phyloP scores from a whole-genome alignment of 2,329 filamentous ascomycete species.

The Trichoderma sp. region DNA sequence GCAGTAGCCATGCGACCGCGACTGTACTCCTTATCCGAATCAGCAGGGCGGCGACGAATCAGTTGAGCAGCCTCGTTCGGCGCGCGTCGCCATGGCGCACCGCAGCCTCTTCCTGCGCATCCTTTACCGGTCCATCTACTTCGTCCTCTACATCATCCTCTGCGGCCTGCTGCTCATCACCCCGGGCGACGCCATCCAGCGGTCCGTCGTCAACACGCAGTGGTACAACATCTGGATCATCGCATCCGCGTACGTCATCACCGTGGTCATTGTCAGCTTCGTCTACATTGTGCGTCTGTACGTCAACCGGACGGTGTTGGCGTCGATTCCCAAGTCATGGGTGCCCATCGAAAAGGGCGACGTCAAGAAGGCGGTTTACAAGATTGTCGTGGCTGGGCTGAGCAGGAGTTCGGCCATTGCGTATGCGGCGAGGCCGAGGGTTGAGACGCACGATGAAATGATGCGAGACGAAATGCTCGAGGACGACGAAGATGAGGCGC shows the following conservation, averaged over 20 bases:
- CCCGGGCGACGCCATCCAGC: conserved; percentile 78
- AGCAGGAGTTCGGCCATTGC: conserved; percentile 79
- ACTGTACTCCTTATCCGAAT: conserved; percentile 27
- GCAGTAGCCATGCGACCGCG: conserved; percentile 38
- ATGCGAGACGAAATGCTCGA: conserved; percentile 6
- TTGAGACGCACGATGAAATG: conserved; percentile 31
- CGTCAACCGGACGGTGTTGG: conserved; percentile 77
- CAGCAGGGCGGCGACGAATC: conserved; percentile 27
- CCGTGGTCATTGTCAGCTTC: conserved; percentile 69
- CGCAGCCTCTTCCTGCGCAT: conserved; percentile 69
- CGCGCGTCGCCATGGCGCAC: conserved; percentile 30
- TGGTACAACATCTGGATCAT: conserved; percentile 84
- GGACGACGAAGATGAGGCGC: conserved; percentile 32
- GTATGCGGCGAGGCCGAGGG: conserved; percentile 59
- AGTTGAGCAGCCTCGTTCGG: conserved; percentile 22
- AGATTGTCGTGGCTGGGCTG: conserved; percentile 73
- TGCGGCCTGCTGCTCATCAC: conserved; percentile 76
- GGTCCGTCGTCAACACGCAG: conserved; percentile 68
- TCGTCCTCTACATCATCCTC: conserved; percentile 73
- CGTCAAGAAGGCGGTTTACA: conserved; percentile 72
- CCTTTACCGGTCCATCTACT: conserved; percentile 80
- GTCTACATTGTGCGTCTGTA: conserved; percentile 86
- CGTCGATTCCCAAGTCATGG: conserved; percentile 83
- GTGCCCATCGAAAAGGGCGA: conserved; percentile 86
- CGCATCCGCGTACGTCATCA: conserved; percentile 73